Evolutionary conservation across 129 eudicot genomes (phyloP), one percentile per base, ranked within the genome.

Genomic region (Saussurea involucrata): DNA sequence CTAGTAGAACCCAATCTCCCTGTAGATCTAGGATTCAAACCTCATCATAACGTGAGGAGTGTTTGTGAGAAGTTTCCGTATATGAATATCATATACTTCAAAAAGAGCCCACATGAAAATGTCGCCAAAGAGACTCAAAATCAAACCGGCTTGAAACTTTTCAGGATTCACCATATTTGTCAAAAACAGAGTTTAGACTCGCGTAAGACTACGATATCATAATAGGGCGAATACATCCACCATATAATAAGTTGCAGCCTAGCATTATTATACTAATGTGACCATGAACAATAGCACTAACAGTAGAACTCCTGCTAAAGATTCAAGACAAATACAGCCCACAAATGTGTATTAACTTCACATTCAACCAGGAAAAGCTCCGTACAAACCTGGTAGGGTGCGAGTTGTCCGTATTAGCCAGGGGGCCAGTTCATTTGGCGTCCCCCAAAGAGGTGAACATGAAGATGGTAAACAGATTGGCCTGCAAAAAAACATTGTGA

Each of bases 381-480:
- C 64, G 60, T 61, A 67, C 18, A 64, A 74, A 80, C 6, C 49
- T 57, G 55, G 80, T 34, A 57, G 76, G 69, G 75, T 34, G 25
- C 8, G 64, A 68, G 70, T 57, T 55, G 69, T 20, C 71, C 74
- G 68, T 12, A 33, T 92, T 89, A 92, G 79, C 99, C 99, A 72
- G 99, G 97, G 13, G 99, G 99, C 99, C 99, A 95, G 87, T 88
- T 92, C 99, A 92, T 89, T 84, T 95, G 99, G 12, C 99, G 90
- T 63, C 99, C 97, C 40, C 98, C 99, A n/a, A 95, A 79, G 25
- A 95, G 89, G 85, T 95, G 99, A 58, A 95, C 68, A 44, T 95
- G 99, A 73, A 95, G 67, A 83, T 95, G 97, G 80, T 91, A 86
- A 75, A 95, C 97, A 73, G 97, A 95, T 88, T 95, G 98, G 65